These are phyloP conservation scores for Goffeauzyma gilvescens DNA, from an alignment of 768 basidiomycete genomes.

Conservation along the genomic window DNA sequence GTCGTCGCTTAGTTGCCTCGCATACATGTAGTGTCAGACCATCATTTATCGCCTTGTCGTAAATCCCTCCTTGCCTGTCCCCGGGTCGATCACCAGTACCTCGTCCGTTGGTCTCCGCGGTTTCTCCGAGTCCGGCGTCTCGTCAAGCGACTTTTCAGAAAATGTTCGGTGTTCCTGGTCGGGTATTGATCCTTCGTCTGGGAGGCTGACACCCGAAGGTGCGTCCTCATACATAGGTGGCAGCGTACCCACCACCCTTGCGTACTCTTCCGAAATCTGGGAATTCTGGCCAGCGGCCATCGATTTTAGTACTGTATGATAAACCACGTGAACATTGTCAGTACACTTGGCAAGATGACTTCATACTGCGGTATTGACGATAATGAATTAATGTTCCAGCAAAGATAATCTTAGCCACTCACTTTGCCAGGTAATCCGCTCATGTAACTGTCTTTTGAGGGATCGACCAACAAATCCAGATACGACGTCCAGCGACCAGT, in stretches of 20 bases:
- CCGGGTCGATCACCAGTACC: too few species aligned
- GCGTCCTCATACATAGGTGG: conserved; percentile 11
- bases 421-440: conserved; percentile 28
- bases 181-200: conserved; percentile 29
- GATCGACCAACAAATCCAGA: conserved; percentile 63
- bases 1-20: too few species aligned
- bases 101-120: too few species aligned
- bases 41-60: too few species aligned
- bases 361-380: too few species aligned
- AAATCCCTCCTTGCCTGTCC: too few species aligned
- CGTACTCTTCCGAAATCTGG: conserved; percentile 35
- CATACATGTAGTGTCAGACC: too few species aligned
- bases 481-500: conserved; percentile 56
- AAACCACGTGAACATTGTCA: conserved; percentile 37
- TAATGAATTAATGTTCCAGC: neutral
- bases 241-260: conserved; percentile 15
- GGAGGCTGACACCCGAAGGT: conserved; percentile 3
- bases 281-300: conserved; percentile 64
- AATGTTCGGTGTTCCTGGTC: conserved; percentile 21
- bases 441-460: conserved; percentile 55
- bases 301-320: conserved; percentile 52
- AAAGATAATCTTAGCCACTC: neutral
- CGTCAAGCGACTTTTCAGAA: conserved; percentile 9
- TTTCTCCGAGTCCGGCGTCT: neutral
- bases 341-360: neutral